Evolutionary conservation across 306 rosid species (phyloP), one percentile per base, ranked within the genome.

Genomic region (Dryas alaskensis): DNA sequence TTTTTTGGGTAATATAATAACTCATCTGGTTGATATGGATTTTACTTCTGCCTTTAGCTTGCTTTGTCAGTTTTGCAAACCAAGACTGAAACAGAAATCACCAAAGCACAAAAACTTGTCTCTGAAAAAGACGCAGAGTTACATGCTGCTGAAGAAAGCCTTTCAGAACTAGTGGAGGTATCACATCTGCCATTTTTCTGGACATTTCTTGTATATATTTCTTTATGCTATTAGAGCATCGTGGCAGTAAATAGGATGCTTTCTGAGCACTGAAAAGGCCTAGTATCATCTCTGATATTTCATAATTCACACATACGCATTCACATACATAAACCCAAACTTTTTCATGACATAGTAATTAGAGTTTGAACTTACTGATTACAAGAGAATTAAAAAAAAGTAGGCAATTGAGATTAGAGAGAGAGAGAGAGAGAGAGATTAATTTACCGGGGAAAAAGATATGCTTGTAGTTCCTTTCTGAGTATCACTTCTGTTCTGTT

Each of bases 141-240:
- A 67, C 78, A 72, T 8, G 80, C 72, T 72, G 94, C 92, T 77
- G 98, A 91, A 78, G 97, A 88, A 78, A 87, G 90, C 75, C 95
- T 94, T 77, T 81, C 92, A 58, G 98, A 87, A 72, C 87, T 94
- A 43, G 86, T 86, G 79, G 98, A 91, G 98, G 96, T 94, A 83
- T 67, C 7, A 14, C 77, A 60, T 79, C 69, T 79, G 62, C 79
- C 17, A 72, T 66, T 48, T 81, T 79, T 50, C 70, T 60, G 44
- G 72, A 79, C 76, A 8, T 72, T 65, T 43, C 42, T 39, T 73
- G 54, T 46, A 10, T 42, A 10, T 5, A 17, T 72, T 43, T 61
- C 72, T 46, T 47, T 42, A 25, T 73, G 49, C 65, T 74, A 67
- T 82, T 12, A n/a, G 73, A 13, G 66, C 40, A 60, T 57, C 76